Percentiles rank a stretch among this genome's conserved stretches.
These are phyloP conservation scores for Fusarium mundagurra DNA, from an alignment of 2,329 filamentous ascomycete genomes.

Conservation along the genomic window DNA sequence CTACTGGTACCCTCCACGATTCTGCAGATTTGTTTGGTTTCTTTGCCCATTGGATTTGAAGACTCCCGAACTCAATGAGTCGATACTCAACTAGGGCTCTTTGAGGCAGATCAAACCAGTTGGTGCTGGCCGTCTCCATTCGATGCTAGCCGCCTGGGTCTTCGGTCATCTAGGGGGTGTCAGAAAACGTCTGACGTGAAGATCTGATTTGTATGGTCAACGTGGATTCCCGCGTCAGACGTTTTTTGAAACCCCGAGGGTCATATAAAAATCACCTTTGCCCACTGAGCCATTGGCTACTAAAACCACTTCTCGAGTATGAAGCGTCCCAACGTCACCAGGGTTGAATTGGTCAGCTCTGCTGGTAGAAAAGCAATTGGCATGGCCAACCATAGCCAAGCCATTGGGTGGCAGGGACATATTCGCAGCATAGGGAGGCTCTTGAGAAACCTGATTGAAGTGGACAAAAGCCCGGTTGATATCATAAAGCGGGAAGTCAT, in stretches of 20 bases:
- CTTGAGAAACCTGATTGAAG: neutral
- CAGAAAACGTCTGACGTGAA: no score
- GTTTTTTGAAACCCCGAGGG: no score
- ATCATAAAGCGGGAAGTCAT: neutral
- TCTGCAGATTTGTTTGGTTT: neutral
- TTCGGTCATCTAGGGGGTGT: no score
- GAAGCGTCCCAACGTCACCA: neutral
- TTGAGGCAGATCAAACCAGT: neutral
- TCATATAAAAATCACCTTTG: neutral
- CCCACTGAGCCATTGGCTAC: neutral
- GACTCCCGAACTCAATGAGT: neutral
- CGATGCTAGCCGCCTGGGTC: neutral
- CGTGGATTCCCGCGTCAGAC: no score
- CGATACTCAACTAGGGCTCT: neutral
- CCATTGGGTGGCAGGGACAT: neutral
- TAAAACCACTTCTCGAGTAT: neutral
- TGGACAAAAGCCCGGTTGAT: neutral
- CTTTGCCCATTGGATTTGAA: slow-evolving; percentile 1
- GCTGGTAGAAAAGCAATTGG: neutral
- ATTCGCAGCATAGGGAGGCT: neutral
- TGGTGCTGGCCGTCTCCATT: neutral
- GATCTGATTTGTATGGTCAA: no score
- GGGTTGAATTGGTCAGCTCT: neutral
- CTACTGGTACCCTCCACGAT: neutral
- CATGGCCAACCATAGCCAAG: neutral